Evolutionary conservation across 148 eudicot genomes (phyloP).

Genomic region (Tetragonia tetragonoides): DNA sequence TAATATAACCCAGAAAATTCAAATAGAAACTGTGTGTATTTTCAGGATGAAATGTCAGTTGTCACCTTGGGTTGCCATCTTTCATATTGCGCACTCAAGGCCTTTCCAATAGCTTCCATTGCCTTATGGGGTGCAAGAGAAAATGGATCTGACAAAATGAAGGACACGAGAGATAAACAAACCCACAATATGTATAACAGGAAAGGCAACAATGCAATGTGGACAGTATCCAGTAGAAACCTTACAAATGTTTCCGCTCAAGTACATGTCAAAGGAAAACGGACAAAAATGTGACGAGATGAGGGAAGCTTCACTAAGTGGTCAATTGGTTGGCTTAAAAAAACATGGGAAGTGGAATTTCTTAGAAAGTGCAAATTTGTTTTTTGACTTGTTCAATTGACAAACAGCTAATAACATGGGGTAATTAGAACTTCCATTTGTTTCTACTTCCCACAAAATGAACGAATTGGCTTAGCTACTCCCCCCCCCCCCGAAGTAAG

Average conservation of each 20-base stretch:
- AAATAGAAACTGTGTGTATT: background rate
- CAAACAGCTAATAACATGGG: too few relatives aligned
- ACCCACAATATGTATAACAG: constrained; percentile 4
- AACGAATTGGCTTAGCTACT: too few relatives aligned
- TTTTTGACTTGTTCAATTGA: too few relatives aligned
- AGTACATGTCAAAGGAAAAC: background rate
- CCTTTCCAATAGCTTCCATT: constrained; percentile 82
- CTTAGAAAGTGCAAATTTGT: too few relatives aligned
- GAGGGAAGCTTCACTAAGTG: background rate
- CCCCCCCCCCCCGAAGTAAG: too few relatives aligned
- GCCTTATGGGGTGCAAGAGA: constrained; percentile 96
- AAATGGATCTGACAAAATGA: constrained; percentile 67
- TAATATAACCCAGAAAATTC: too few relatives aligned
- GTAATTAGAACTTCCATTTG: too few relatives aligned
- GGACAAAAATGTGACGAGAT: background rate
- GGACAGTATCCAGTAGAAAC: background rate
- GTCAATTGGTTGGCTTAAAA: too few relatives aligned
- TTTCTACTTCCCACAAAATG: too few relatives aligned
- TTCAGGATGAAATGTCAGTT: background rate
- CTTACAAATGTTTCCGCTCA: constrained; percentile 5
- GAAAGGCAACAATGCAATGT: background rate
- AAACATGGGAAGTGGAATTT: too few relatives aligned
- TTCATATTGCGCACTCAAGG: constrained; percentile 82
- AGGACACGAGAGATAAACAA: constrained; percentile 4
- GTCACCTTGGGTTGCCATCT: constrained; percentile 96